These are phyloP conservation scores for Chytriomyces hyalinus DNA, from an alignment of 192 early-diverging fungal genomes.

Conservation along the genomic window DNA sequence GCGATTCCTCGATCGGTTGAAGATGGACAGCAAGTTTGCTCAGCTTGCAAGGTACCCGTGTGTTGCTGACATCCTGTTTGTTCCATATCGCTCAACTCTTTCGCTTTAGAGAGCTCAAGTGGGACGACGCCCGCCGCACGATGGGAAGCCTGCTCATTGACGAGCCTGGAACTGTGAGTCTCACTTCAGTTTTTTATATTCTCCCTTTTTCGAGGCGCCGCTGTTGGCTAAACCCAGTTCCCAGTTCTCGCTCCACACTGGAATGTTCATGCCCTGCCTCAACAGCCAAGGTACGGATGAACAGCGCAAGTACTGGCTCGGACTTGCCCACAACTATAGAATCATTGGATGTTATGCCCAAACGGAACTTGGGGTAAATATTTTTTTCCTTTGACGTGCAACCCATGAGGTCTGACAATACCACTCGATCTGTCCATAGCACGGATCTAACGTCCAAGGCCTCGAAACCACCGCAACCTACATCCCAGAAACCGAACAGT, in stretches of 20 bases:
- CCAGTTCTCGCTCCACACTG: conserved; percentile 71
- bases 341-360: conserved; percentile 89
- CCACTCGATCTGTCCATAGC: conserved; percentile 23
- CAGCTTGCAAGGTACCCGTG: conserved; percentile 50
- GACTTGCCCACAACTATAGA: conserved; percentile 71
- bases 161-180: conserved; percentile 58
- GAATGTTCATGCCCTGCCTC: conserved; percentile 86
- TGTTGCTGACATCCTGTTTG: not conserved
- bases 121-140: conserved; percentile 57
- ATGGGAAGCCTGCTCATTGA: conserved; percentile 63
- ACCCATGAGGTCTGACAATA: not conserved
- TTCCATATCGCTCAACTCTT: not conserved
- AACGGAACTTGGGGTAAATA: conserved; percentile 71
- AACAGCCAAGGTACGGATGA: conserved; percentile 74
- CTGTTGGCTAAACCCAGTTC: not conserved
- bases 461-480: conserved; percentile 88
- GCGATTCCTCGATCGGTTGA: conserved; percentile 64
- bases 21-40: conserved; percentile 66
- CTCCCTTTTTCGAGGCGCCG: no score
- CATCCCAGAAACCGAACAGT: conserved; percentile 82
- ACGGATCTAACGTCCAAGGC: conserved; percentile 87
- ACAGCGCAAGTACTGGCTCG: conserved; percentile 78
- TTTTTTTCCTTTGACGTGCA: conserved; percentile 28
- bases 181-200: conserved; percentile 25
- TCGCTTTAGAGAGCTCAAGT: conserved; percentile 55